Evolutionary conservation across 2,329 filamentous ascomycete species (phyloP).

Genomic region (Esteya vermicola): DNA sequence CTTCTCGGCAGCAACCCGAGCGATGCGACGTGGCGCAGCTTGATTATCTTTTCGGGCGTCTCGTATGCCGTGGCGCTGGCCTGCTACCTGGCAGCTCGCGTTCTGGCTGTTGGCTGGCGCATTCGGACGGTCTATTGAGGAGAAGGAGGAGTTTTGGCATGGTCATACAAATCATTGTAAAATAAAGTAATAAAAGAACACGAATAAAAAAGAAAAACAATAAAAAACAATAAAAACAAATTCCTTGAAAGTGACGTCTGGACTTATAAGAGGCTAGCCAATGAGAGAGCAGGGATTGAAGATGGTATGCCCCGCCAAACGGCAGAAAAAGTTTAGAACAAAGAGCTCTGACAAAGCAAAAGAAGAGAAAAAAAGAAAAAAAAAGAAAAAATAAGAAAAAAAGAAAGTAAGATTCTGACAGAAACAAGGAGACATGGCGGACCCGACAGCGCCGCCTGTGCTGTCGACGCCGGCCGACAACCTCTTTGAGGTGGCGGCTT

Average conservation of each 20-base stretch:
- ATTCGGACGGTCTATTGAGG: slow-evolving; percentile 14
- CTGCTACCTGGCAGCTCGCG: slow-evolving; percentile 20
- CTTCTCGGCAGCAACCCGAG: slow-evolving; percentile 17
- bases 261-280: background rate
- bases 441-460: slow-evolving; percentile 39
- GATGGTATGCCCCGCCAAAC: background rate
- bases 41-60: slow-evolving; percentile 24
- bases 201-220: slow-evolving; percentile 1
- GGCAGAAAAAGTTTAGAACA: background rate
- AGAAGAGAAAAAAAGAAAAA: background rate
- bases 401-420: too few relatives aligned
- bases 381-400: background rate
- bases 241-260: background rate
- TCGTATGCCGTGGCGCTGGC: slow-evolving; percentile 19
- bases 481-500: slow-evolving; percentile 36
- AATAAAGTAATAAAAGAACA: background rate
- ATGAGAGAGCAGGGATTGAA: background rate
- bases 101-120: slow-evolving; percentile 22
- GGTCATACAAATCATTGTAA: background rate
- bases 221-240: background rate
- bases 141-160: background rate
- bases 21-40: slow-evolving; percentile 19
- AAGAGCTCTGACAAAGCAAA: background rate
- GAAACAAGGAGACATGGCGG: slow-evolving; percentile 24
- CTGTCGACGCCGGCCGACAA: slow-evolving; percentile 51